These are phyloP conservation scores for Lentinula sp. DNA, from an alignment of 768 basidiomycete genomes.

Conservation along the genomic window DNA sequence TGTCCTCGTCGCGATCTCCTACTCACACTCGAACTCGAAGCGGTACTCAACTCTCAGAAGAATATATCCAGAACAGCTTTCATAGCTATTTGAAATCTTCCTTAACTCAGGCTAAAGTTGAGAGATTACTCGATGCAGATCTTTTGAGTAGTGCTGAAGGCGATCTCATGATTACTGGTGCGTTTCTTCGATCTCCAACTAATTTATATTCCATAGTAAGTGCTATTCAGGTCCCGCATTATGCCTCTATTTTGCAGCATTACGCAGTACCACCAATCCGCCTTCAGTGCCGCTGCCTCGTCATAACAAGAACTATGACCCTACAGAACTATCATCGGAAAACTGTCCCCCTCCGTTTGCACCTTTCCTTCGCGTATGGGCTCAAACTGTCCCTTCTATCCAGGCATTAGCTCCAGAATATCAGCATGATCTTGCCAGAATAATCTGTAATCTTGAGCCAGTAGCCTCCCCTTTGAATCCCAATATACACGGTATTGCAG, in stretches of 20 bases:
- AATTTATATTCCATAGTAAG: not conserved
- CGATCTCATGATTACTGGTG: slow-evolving; percentile 84
- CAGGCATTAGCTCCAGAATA: slow-evolving; percentile 55
- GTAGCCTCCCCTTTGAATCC: slow-evolving; percentile 34
- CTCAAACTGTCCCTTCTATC: slow-evolving; percentile 55
- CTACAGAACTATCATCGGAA: slow-evolving; percentile 51
- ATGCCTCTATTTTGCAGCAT: slow-evolving; percentile 79
- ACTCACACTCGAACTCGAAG: slow-evolving; percentile 2
- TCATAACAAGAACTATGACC: slow-evolving; percentile 34
- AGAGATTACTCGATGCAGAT: slow-evolving; percentile 66
- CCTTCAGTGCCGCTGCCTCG: slow-evolving; percentile 79
- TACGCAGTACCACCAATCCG: slow-evolving; percentile 68
- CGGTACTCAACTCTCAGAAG: slow-evolving; percentile 44
- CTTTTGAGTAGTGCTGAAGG: slow-evolving; percentile 72
- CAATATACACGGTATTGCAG: slow-evolving; percentile 56
- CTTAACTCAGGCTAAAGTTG: slow-evolving; percentile 70
- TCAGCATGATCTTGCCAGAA: slow-evolving; percentile 78
- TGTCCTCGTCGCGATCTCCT: not conserved
- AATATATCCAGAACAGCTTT: slow-evolving; percentile 70
- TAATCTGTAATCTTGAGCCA: slow-evolving; percentile 63
- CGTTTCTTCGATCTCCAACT: slow-evolving; percentile 12
- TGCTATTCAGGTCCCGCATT: slow-evolving; percentile 59
- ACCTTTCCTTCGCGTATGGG: slow-evolving; percentile 71
- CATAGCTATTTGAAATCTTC: slow-evolving; percentile 80
- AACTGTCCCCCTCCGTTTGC: slow-evolving; percentile 71